Percentiles rank a stretch among this genome's conserved stretches.
These are phyloP conservation scores for Hebeloma cylindrosporum DNA, from an alignment of 768 basidiomycete species.

Conservation along the genomic window DNA sequence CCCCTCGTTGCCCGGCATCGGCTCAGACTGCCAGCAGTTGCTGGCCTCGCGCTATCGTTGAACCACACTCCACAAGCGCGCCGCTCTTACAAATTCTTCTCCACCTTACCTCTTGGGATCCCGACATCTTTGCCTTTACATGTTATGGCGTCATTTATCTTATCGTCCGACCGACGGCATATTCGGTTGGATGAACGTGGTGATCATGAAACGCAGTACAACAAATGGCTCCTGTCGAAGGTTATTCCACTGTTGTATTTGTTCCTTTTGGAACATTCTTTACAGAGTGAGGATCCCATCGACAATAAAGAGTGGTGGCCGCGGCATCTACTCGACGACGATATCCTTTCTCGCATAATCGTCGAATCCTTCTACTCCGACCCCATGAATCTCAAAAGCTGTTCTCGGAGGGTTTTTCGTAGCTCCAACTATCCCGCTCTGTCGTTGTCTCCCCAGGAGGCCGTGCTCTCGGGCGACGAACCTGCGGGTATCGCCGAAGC, in stretches of 20 bases:
- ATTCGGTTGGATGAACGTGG: slow-evolving; percentile 41
- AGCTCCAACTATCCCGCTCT: slow-evolving; percentile 20
- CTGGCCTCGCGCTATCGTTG: slow-evolving; percentile 31
- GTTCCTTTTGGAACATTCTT: slow-evolving; percentile 34
- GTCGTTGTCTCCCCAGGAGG: slow-evolving; percentile 19
- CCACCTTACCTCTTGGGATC: slow-evolving; percentile 43
- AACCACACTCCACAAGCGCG: slow-evolving; percentile 1
- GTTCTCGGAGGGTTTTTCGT: slow-evolving; percentile 25
- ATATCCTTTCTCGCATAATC: slow-evolving; percentile 16
- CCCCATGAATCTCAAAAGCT: slow-evolving; percentile 23
- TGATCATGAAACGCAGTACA: slow-evolving; percentile 37
- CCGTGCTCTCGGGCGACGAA: slow-evolving; percentile 25
- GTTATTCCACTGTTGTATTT: slow-evolving; percentile 40
- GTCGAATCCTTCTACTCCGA: slow-evolving; percentile 32
- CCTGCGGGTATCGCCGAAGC: slow-evolving; percentile 21
- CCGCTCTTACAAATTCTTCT: slow-evolving; percentile 36
- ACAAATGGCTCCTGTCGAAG: slow-evolving; percentile 40
- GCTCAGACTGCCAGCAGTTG: slow-evolving; percentile 30
- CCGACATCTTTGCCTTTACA: slow-evolving; percentile 44
- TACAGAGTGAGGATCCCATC: slow-evolving; percentile 8
- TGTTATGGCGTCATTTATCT: slow-evolving; percentile 45
- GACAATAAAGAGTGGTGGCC: slow-evolving; percentile 39
- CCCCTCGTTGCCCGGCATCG: slow-evolving; percentile 19
- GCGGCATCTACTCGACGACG: slow-evolving; percentile 17
- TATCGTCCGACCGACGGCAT: slow-evolving; percentile 45